Percentiles rank a stretch among this genome's conserved stretches.
Conservation (phyloP, 164 flowering plant genomes). For the grape (Vitis vinifera) region DNA sequence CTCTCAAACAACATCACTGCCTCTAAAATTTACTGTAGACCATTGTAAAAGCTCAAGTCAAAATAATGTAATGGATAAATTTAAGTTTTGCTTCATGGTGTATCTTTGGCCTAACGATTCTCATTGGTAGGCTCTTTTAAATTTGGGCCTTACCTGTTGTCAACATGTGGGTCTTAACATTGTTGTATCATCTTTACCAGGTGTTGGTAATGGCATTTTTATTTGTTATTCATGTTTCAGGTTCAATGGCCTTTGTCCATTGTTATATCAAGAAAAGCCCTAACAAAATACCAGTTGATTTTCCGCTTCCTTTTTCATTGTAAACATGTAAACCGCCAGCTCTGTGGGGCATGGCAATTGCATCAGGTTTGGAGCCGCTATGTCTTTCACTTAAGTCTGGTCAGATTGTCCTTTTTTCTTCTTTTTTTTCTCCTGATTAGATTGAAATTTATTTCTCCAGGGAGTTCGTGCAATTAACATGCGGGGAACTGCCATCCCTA, state of each 20-base stretch:
- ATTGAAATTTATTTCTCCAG: slow-evolving; percentile 31
- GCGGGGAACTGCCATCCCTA: slow-evolving; percentile 72
- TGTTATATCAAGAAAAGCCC: slow-evolving; percentile 84
- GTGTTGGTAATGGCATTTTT: not conserved
- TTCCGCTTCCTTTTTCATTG: slow-evolving; percentile 93
- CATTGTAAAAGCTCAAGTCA: no score
- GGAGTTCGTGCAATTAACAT: slow-evolving; percentile 71
- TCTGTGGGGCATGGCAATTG: slow-evolving; percentile 96
- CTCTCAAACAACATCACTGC: no score
- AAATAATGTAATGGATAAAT: no score
- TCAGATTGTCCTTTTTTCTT: not conserved
- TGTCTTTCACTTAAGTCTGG: slow-evolving; percentile 7
- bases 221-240: slow-evolving; percentile 37
- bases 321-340: slow-evolving; percentile 92
- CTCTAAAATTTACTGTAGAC: no score
- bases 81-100: not conserved
- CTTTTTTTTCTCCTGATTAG: not conserved
- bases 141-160: no score
- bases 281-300: slow-evolving; percentile 87
- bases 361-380: slow-evolving; percentile 72
- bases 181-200: not conserved
- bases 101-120: not conserved
- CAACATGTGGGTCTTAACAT: no score
- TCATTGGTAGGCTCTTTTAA: no score
- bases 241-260: slow-evolving; percentile 92